phyloP scores from a whole-genome alignment of 768 basidiomycete species.

The Amanita pseudoporphyria region DNA sequence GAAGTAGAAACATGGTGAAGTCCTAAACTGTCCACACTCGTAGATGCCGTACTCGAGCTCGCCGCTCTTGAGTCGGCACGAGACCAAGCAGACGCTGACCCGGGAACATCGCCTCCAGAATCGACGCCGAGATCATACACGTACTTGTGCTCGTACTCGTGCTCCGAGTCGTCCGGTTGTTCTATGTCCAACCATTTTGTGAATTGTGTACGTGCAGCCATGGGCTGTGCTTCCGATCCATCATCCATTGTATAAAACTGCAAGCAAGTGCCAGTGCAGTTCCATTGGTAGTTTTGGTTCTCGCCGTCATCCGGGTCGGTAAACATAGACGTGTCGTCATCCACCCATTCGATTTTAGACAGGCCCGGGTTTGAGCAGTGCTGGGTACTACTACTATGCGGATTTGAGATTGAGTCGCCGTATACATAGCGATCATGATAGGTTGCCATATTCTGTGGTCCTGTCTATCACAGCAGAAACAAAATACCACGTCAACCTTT shows the following conservation, averaged over 20 bases:
- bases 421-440: neutral
- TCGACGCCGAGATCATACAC: neutral
- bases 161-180: neutral
- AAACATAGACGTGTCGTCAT: neutral
- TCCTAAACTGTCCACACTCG: conserved; percentile 1
- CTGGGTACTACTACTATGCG: too few species aligned
- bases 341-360: neutral
- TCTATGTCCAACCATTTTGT: too few species aligned
- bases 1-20: neutral
- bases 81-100: neutral
- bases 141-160: neutral
- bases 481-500: too few species aligned
- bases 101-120: neutral
- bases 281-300: neutral
- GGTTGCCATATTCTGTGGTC: neutral
- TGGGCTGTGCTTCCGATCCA: too few species aligned
- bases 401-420: too few species aligned
- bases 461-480: neutral
- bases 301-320: neutral
- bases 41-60: neutral
- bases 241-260: too few species aligned
- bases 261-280: too few species aligned
- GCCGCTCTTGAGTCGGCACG: neutral
- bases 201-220: too few species aligned
- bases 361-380: neutral